Evolutionary conservation across 768 basidiomycete species (phyloP).

Genomic region (Podaxis carcinomalis): DNA sequence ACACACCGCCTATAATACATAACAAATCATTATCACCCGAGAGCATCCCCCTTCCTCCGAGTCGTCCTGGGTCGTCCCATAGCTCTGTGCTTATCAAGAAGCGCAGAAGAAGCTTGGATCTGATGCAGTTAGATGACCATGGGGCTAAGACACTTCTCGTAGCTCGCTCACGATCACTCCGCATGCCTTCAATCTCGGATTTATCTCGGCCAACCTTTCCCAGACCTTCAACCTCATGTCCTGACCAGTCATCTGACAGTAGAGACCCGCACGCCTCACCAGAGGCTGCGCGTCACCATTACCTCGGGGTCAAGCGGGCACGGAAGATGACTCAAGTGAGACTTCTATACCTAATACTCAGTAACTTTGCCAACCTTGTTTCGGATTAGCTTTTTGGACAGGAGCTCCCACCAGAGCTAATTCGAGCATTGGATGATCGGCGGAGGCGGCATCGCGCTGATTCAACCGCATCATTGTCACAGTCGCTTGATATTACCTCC

Average conservation of each 20-base stretch:
- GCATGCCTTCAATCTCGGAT: neutral
- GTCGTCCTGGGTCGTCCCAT: constrained; percentile 2
- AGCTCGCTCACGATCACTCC: constrained; percentile 2
- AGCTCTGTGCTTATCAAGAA: constrained; percentile 1
- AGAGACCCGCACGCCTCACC: constrained; percentile 7
- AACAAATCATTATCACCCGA: neutral
- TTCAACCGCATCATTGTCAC: constrained; percentile 1
- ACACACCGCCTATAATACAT: neutral
- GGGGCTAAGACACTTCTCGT: neutral
- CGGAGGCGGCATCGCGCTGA: neutral
- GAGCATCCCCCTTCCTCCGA: neutral
- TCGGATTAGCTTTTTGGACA: constrained; percentile 42
- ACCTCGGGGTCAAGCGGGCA: constrained; percentile 40
- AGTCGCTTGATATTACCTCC: neutral
- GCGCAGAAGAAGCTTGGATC: constrained; percentile 14
- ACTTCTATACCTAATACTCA: neutral
- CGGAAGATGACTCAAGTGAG: constrained; percentile 48
- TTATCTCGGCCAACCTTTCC: neutral
- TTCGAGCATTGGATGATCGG: constrained; percentile 18
- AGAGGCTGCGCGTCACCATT: constrained; percentile 23
- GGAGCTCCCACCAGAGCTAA: constrained; percentile 40
- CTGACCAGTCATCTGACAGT: neutral
- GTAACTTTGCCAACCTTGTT: neutral
- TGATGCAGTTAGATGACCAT: neutral
- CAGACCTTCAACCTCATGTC: neutral